phyloP scores from a whole-genome alignment of 345 rosid species.

The Pistacia integerrima region DNA sequence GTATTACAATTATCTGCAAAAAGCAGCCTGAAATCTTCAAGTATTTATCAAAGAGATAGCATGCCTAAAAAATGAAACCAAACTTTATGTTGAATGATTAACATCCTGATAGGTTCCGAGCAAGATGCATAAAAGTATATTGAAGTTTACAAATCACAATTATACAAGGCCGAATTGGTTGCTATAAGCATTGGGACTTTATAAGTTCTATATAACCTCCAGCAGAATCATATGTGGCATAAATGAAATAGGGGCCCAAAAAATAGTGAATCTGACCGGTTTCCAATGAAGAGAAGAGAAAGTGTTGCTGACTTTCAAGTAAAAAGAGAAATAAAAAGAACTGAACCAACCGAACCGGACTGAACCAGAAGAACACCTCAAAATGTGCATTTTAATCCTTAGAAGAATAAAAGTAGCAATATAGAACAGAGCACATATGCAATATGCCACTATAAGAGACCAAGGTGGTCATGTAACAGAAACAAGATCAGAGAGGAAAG shows the following conservation, averaged over 20 bases:
- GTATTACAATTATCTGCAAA: neutral
- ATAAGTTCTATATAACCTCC: neutral
- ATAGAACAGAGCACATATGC: neutral
- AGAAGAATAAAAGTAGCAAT: neutral
- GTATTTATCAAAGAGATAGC: neutral
- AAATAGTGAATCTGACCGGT: neutral
- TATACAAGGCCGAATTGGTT: neutral
- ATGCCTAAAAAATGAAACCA: neutral
- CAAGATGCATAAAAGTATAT: neutral
- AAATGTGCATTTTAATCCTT: neutral
- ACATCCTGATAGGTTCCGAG: neutral
- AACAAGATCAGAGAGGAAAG: neutral
- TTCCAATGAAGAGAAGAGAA: neutral
- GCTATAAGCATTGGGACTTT: neutral
- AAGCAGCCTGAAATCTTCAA: neutral
- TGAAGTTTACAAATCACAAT: neutral
- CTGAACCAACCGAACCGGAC: too few relatives aligned
- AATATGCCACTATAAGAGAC: neutral
- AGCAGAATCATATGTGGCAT: neutral
- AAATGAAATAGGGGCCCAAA: neutral
- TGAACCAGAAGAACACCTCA: neutral
- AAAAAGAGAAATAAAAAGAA: neutral
- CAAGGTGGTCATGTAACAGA: neutral
- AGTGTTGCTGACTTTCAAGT: neutral
- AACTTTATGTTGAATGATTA: neutral